Conservation (phyloP, 176 grass and related monocot species). For the Aegilops sharonensis region DNA sequence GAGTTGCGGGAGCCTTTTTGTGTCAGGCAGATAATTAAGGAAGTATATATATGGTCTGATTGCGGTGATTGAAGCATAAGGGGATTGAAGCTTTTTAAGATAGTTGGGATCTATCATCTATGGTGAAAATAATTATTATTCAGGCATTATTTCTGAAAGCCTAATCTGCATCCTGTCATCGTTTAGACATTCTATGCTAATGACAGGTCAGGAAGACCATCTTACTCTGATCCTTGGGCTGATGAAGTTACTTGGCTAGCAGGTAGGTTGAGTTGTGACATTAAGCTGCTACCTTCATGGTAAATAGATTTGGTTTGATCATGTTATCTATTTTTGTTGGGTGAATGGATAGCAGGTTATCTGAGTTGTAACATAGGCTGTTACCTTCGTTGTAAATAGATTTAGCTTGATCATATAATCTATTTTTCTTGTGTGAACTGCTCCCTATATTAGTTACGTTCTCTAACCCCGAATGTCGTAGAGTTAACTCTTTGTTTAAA, state of each 20-base stretch:
- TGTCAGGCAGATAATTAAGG: neutral
- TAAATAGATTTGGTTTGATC: neutral
- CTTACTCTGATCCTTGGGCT: constrained; percentile 83
- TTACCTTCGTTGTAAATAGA: neutral
- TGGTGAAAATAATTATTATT: neutral
- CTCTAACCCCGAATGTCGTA: neutral
- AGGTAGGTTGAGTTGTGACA: constrained; percentile 40
- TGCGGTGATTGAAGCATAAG: neutral
- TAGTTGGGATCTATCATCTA: neutral
- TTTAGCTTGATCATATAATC: neutral
- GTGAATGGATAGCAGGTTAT: constrained; percentile 66
- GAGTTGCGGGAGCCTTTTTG: neutral
- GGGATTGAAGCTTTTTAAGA: neutral
- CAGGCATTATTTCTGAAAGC: neutral
- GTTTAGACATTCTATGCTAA: constrained; percentile 16
- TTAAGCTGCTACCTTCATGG: neutral
- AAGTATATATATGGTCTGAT: neutral
- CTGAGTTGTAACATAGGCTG: neutral
- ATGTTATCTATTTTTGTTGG: neutral
- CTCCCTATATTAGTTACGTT: neutral
- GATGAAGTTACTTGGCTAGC: constrained; percentile 89
- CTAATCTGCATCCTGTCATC: neutral
- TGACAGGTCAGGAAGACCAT: constrained; percentile 84
- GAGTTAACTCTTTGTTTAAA: constrained; percentile 14
- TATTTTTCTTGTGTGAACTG: neutral